Conservation (phyloP, 441 rosid genomes). For the Populus hybrid region DNA sequence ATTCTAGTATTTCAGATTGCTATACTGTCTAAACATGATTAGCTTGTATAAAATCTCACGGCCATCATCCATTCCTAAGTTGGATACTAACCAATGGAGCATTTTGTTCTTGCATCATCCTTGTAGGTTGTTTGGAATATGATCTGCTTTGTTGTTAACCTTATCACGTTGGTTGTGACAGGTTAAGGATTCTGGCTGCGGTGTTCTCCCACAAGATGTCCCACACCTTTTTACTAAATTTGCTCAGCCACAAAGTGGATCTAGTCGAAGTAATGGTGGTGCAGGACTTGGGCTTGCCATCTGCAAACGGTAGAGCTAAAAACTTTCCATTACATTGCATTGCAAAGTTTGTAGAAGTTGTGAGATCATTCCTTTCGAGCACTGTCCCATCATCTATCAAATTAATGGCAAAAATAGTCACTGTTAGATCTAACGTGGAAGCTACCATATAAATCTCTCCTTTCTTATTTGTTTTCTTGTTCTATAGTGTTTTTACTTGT, state of each 20-base stretch:
- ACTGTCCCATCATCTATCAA: neutral
- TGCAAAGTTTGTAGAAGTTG: neutral
- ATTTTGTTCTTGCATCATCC: neutral
- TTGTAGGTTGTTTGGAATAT: neutral
- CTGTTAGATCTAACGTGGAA: neutral
- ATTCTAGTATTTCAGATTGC: neutral
- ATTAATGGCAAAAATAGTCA: neutral
- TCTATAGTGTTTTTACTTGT: neutral
- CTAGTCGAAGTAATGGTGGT: conserved; percentile 24
- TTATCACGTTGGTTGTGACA: conserved; percentile 25
- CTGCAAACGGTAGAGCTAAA: conserved; percentile 56
- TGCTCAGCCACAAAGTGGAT: conserved; percentile 50
- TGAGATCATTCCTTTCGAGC: neutral
- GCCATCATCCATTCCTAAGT: neutral
- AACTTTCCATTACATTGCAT: neutral
- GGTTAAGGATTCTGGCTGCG: conserved; percentile 92
- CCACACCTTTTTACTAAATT: conserved; percentile 66
- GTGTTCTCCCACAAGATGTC: conserved; percentile 67
- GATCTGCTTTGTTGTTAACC: conserved; percentile 2
- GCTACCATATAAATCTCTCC: neutral
- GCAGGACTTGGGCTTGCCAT: conserved; percentile 92
- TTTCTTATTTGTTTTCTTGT: neutral
- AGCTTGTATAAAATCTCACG: neutral
- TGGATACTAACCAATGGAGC: neutral
- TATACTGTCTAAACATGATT: neutral